Conservation (phyloP, 202 grass and related monocot species). For the Dendrocalamus latiflorus region DNA sequence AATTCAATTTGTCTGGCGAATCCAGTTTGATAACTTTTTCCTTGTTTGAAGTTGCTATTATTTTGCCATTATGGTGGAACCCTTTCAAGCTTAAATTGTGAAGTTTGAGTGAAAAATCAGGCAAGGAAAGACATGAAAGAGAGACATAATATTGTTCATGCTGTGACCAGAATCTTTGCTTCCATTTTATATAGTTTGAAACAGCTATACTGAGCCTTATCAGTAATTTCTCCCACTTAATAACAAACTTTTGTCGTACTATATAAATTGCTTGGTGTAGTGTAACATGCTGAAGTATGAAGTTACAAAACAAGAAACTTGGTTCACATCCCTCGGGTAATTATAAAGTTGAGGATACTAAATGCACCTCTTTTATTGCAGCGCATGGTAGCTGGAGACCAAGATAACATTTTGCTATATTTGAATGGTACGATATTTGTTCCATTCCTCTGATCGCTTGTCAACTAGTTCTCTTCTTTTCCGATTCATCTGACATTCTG, state of each 20-base stretch:
- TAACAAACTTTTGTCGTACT: neutral
- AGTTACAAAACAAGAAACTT: neutral
- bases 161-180: neutral
- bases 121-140: neutral
- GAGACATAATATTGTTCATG: neutral
- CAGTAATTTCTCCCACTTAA: neutral
- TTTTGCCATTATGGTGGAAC: neutral
- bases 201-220: neutral
- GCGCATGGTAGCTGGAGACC: conserved; percentile 78
- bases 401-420: conserved; percentile 41
- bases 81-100: neutral
- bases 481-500: neutral
- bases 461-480: neutral
- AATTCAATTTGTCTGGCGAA: neutral
- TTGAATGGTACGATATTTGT: conserved; percentile 37
- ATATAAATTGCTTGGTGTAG: neutral
- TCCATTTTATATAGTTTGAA: conserved; percentile 1
- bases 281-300: conserved; percentile 6
- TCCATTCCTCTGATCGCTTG: neutral
- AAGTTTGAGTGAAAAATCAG: neutral
- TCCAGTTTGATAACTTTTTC: neutral
- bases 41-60: neutral
- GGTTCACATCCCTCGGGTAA: neutral
- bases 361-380: conserved; percentile 37
- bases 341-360: conserved; percentile 11